Evolutionary conservation across 2,329 filamentous ascomycete genomes (phyloP), one percentile per base, ranked within the genome.

Genomic region (Cephalotrichum gorgonifer): DNA sequence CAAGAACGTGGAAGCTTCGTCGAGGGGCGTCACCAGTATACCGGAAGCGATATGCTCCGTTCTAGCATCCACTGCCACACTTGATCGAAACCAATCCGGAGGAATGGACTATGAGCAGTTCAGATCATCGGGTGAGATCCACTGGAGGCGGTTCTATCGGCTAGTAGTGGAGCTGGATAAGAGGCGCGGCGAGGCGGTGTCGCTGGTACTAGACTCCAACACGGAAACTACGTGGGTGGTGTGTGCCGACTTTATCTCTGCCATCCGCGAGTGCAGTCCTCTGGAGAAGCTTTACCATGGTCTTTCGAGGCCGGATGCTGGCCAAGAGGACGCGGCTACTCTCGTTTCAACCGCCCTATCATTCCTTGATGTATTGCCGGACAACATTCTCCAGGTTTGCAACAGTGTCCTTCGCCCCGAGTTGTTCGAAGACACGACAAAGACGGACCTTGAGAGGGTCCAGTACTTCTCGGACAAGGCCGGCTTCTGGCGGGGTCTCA

Each of bases 61-160:
- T 1, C 74, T 95, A 31, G 79, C 82, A 15, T 77, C 81, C 6
- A 85, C 85, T 11, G 81, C 86, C 14, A 74, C 78, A 1, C 68
- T 90, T 31, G 75, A 78, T 42, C 80, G 79, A 48, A 72, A 70
- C 27, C 69, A 79, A 9, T 74, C 79, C 14, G 81, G 81, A 14
- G 76, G 76, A 26, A 79, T 87, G 65, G 85, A 94, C 58, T 88
- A 87, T 56, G 80, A 85, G 23, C 76, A 83, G 50, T 93, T 90
- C 61, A 78, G 85, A 50, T 70, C 74, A 30, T 82, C 87, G 28
- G 82, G 85, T 48, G 85, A 93, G 60, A 75, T 78, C 11, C 89
- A 95, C 62, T 98, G 93, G 93, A 81, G 86, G 54, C 80, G 86
- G 46, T 95, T 95, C 64, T 95, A 89, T 69, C 82, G 89, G 28